phyloP scores from a whole-genome alignment of 1,139 yeast genomes.

The Yamadazyma triangularis region DNA sequence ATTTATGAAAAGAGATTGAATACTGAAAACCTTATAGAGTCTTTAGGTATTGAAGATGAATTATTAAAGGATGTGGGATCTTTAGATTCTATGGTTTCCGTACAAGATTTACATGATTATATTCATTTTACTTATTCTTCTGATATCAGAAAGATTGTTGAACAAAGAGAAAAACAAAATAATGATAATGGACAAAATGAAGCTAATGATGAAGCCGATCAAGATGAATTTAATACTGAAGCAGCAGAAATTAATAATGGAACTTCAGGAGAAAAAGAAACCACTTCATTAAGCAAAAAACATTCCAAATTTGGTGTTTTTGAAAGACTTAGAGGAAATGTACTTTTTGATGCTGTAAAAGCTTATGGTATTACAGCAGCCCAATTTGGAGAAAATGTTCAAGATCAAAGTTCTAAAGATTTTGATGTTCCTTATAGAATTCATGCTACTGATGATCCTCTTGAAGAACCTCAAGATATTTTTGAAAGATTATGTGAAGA shows the following conservation, averaged over 20 bases:
- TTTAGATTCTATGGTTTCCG: slow-evolving; percentile 69
- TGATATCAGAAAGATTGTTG: slow-evolving; percentile 51
- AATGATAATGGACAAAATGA: slow-evolving; percentile 11
- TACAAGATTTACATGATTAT: slow-evolving; percentile 86
- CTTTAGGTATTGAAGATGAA: slow-evolving; percentile 55
- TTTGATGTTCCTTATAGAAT: slow-evolving; percentile 54
- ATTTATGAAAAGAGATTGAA: slow-evolving; percentile 70
- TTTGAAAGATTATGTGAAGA: slow-evolving; percentile 53
- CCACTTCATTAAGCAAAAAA: slow-evolving; percentile 38
- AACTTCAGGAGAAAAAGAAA: slow-evolving; percentile 48
- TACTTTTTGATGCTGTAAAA: slow-evolving; percentile 62
- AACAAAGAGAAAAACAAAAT: slow-evolving; percentile 9
- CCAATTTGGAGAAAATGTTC: slow-evolving; percentile 80
- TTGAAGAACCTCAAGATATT: slow-evolving; percentile 59
- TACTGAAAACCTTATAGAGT: slow-evolving; percentile 53
- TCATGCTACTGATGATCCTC: slow-evolving; percentile 72
- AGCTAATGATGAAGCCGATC: slow-evolving; percentile 11
- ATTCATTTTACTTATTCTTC: slow-evolving; percentile 74
- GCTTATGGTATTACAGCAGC: slow-evolving; percentile 76
- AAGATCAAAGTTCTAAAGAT: slow-evolving; percentile 48
- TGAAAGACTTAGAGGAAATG: slow-evolving; percentile 71
- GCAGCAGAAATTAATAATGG: slow-evolving; percentile 9
- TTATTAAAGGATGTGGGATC: slow-evolving; percentile 50
- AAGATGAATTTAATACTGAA: slow-evolving; percentile 11
- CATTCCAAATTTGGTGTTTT: slow-evolving; percentile 70